Percentiles rank a stretch among this genome's conserved stretches.
Evolutionary conservation across 139 green algal genomes (phyloP).

Genomic region (Volvox africanus): DNA sequence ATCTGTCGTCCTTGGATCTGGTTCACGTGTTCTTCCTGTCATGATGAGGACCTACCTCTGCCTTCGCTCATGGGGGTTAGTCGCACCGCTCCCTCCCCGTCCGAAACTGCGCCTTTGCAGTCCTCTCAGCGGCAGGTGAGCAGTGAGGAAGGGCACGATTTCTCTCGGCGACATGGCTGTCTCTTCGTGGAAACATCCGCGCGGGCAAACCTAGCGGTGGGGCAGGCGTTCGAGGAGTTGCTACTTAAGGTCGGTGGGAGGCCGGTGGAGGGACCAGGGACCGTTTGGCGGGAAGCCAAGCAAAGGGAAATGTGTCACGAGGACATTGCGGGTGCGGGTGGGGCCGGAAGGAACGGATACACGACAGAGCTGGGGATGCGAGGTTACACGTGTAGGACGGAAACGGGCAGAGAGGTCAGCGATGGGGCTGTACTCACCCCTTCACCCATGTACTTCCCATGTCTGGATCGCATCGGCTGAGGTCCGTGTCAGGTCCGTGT

Average conservation of each 20-base stretch:
- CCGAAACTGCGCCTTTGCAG: neutral
- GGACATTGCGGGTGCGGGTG: neutral
- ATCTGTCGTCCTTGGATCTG: neutral
- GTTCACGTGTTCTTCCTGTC: neutral
- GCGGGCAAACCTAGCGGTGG: slow-evolving; percentile 87
- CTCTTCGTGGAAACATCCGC: slow-evolving; percentile 95
- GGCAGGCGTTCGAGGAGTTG: slow-evolving; percentile 27
- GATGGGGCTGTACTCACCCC: too few relatives aligned
- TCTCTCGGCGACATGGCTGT: slow-evolving; percentile 86
- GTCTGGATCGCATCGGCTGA: too few relatives aligned
- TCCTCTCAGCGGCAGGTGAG: slow-evolving; percentile 75
- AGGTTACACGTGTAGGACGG: neutral
- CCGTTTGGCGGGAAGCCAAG: too few relatives aligned
- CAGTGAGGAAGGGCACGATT: slow-evolving; percentile 78
- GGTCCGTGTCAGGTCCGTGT: neutral
- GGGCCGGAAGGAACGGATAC: neutral
- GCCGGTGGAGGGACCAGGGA: neutral
- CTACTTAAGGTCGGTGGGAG: slow-evolving; percentile 9
- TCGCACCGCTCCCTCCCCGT: neutral
- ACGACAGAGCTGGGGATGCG: too few relatives aligned
- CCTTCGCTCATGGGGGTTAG: neutral
- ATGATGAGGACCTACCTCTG: neutral
- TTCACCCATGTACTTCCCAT: too few relatives aligned
- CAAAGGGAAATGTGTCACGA: neutral
- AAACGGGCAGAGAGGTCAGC: too few relatives aligned